phyloP scores from a whole-genome alignment of 2,329 filamentous ascomycete genomes.

The Fusarium mexicanum region DNA sequence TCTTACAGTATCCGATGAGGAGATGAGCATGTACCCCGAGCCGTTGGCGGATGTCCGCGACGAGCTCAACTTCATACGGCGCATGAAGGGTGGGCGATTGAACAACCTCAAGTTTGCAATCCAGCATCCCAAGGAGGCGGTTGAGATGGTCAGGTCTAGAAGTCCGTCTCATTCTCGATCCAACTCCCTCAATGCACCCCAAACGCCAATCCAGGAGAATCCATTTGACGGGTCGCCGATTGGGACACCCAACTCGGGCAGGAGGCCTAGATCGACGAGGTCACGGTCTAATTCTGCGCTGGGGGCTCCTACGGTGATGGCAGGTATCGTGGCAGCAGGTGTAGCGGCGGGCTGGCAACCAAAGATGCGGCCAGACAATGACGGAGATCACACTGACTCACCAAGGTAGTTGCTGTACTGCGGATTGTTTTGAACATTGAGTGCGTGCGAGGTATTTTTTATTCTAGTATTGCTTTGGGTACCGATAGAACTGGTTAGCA shows the following conservation, averaged over 20 bases:
- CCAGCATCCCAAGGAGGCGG: slow-evolving; percentile 76
- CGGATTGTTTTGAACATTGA: background rate
- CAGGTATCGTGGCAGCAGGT: slow-evolving; percentile 81
- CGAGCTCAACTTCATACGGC: slow-evolving; percentile 82
- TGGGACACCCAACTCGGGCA: slow-evolving; percentile 68
- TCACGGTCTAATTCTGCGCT: slow-evolving; percentile 76
- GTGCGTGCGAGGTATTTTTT: slow-evolving; percentile 22
- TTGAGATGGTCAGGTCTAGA: slow-evolving; percentile 66
- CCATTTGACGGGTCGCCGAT: slow-evolving; percentile 57
- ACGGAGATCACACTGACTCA: slow-evolving; percentile 36
- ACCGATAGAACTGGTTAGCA: slow-evolving; percentile 34
- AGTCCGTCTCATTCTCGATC: slow-evolving; percentile 72
- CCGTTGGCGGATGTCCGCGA: slow-evolving; percentile 79
- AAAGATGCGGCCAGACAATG: slow-evolving; percentile 50
- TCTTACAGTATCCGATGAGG: slow-evolving; percentile 72
- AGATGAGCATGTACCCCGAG: slow-evolving; percentile 75
- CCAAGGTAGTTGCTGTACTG: slow-evolving; percentile 39
- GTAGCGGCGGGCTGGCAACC: slow-evolving; percentile 82
- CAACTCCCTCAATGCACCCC: slow-evolving; percentile 69
- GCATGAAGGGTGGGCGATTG: slow-evolving; percentile 81
- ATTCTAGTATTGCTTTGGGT: slow-evolving; percentile 38
- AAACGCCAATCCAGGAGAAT: slow-evolving; percentile 70
- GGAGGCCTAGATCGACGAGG: slow-evolving; percentile 73
- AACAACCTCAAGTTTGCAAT: slow-evolving; percentile 85
- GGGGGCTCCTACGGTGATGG: slow-evolving; percentile 81